phyloP scores from a whole-genome alignment of 495 filamentous ascomycete species.

The Chaetomium fimeti region DNA sequence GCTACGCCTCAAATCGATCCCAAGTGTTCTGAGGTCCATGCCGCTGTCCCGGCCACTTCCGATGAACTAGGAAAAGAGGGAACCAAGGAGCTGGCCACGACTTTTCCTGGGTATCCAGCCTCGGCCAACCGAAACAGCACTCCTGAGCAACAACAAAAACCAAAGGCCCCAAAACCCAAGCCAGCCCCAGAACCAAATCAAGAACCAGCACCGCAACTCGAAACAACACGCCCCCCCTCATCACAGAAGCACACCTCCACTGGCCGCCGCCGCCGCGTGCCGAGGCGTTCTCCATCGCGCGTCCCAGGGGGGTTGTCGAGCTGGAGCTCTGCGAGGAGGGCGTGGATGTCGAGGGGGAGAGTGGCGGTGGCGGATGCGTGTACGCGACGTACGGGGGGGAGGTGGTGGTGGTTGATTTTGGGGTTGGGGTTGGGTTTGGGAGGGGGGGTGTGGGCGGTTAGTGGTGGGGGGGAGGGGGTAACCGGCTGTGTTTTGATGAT shows the following conservation, averaged over 20 bases:
- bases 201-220: no score
- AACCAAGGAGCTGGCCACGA: background rate
- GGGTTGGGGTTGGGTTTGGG: background rate
- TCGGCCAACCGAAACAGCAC: background rate
- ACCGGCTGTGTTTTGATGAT: no score
- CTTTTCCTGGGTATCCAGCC: background rate
- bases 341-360: slow-evolving; percentile 4
- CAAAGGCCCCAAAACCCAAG: background rate
- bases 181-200: background rate
- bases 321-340: background rate
- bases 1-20: background rate
- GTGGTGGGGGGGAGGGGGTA: background rate
- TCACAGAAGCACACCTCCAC: background rate
- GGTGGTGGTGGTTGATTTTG: slow-evolving; percentile 21
- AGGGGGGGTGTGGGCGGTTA: background rate
- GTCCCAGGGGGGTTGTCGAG: background rate
- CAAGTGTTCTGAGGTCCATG: no score
- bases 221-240: background rate
- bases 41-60: background rate
- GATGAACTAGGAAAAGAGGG: background rate
- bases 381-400: slow-evolving; percentile 12
- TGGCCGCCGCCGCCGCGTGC: slow-evolving; percentile 1
- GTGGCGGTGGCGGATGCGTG: background rate
- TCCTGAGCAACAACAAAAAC: background rate
- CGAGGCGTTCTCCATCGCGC: background rate